A percentile compares a stretch with the other conserved stretches of the same genome.
Conservation (phyloP, 2,329 filamentous ascomycete species). For the Gliomastix tumulicola region DNA sequence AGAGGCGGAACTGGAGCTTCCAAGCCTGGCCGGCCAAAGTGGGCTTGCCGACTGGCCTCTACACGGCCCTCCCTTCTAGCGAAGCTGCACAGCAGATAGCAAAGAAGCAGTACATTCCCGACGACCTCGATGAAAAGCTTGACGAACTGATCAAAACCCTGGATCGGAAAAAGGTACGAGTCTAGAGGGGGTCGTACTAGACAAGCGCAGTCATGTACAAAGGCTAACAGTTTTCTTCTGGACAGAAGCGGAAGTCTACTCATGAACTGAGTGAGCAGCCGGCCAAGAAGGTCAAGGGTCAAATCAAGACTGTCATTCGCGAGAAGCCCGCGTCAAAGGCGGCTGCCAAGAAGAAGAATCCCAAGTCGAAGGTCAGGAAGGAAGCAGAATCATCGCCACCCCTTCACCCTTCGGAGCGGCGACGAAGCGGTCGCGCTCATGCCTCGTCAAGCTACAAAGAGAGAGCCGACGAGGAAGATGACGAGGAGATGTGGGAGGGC, state of each 20-base stretch:
- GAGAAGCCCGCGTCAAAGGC: conserved; percentile 25
- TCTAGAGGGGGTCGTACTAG: neutral
- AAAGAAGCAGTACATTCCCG: conserved; percentile 75
- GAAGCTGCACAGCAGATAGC: conserved; percentile 78
- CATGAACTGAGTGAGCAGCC: conserved; percentile 40
- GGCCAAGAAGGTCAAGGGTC: conserved; percentile 27
- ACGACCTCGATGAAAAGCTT: conserved; percentile 67
- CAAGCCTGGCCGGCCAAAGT: conserved; percentile 78
- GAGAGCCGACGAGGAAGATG: conserved; percentile 49
- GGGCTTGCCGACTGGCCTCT: conserved; percentile 73
- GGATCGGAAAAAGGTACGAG: conserved; percentile 64
- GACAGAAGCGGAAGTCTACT: conserved; percentile 49
- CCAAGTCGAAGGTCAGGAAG: conserved; percentile 19
- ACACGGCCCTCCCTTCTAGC: conserved; percentile 67
- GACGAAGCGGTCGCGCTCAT: conserved; percentile 47
- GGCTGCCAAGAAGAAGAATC: conserved; percentile 22
- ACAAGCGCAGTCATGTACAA: neutral
- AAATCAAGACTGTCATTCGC: conserved; percentile 26
- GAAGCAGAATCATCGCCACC: conserved; percentile 16
- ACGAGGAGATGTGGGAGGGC: conserved; percentile 55
- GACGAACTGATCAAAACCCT: conserved; percentile 59
- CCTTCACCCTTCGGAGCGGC: conserved; percentile 36
- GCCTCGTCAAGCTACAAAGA: conserved; percentile 45
- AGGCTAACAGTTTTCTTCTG: conserved; percentile 13
- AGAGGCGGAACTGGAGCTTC: conserved; percentile 78